Conservation (phyloP, 805 yeast genomes). For the Candida quercuum region DNA sequence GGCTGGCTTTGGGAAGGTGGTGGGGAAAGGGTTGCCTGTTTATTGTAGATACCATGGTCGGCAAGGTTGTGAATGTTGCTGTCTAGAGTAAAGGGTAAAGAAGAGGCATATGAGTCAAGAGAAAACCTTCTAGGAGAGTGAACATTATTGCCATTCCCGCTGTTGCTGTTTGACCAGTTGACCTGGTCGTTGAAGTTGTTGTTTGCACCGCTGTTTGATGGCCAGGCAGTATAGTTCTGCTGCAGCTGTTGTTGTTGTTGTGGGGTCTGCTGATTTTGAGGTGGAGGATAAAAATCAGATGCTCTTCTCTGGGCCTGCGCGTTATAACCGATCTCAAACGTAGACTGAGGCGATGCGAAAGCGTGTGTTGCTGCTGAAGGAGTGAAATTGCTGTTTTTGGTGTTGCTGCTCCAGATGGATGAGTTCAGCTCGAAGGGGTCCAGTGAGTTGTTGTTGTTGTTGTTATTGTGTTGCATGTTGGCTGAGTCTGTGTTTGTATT, state of each 20-base stretch:
- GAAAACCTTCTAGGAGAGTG: conserved; percentile 1
- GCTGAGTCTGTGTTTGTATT: too few relatives aligned
- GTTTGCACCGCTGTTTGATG: background rate
- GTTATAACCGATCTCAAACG: conserved; percentile 3
- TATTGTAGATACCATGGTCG: background rate
- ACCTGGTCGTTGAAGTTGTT: background rate
- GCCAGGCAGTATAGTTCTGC: conserved; percentile 3
- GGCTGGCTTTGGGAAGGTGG: background rate
- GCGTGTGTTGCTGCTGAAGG: conserved; percentile 2
- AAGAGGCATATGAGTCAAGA: conserved; percentile 9
- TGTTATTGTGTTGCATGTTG: conserved; percentile 1
- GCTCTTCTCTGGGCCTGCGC: conserved; percentile 9
- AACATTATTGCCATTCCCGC: background rate
- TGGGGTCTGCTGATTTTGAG: conserved; percentile 1
- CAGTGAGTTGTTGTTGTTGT: conserved; percentile 4
- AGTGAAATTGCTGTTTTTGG: background rate
- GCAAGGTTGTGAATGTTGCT: background rate
- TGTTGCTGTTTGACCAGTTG: background rate
- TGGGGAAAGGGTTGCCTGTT: conserved; percentile 1
- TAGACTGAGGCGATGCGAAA: too few relatives aligned
- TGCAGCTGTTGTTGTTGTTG: conserved; percentile 7
- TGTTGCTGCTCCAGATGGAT: conserved; percentile 8
- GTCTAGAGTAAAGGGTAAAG: background rate
- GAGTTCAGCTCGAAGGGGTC: conserved; percentile 15
- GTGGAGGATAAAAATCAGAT: conserved; percentile 6